phyloP scores from a whole-genome alignment of 1,139 yeast species.

The Taiozyma sp. region DNA sequence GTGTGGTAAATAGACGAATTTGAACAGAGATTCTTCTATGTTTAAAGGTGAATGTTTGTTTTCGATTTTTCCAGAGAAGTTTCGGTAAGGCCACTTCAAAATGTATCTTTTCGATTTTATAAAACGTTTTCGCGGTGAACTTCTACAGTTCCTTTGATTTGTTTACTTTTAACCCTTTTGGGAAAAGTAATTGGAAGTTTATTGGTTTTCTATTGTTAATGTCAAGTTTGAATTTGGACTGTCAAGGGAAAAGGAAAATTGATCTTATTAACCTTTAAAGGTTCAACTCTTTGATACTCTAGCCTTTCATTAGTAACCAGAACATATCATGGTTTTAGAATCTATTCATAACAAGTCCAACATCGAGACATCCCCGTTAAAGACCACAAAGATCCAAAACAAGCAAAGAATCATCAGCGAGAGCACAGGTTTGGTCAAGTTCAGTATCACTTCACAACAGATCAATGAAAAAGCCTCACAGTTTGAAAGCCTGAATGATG shows the following conservation, averaged over 20 bases:
- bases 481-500: slow-evolving; percentile 11
- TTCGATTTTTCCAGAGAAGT: neutral
- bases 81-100: neutral
- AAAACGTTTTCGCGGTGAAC: neutral
- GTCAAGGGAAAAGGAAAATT: neutral
- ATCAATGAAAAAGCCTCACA: slow-evolving; percentile 13
- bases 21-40: neutral
- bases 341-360: slow-evolving; percentile 5
- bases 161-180: slow-evolving; percentile 9
- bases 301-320: no score
- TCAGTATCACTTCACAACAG: slow-evolving; percentile 14
- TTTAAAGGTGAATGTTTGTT: neutral
- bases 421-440: slow-evolving; percentile 28
- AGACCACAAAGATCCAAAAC: slow-evolving; percentile 6
- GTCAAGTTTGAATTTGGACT: neutral
- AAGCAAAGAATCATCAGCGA: slow-evolving; percentile 27
- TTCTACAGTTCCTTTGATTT: neutral
- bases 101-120: neutral
- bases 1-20: neutral
- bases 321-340: slow-evolving; percentile 3
- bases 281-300: no score
- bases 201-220: no score
- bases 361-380: neutral
- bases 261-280: neutral
- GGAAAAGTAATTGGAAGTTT: neutral